phyloP scores from a whole-genome alignment of 2,329 filamentous ascomycete species.

The Aureobasidium sp. region DNA sequence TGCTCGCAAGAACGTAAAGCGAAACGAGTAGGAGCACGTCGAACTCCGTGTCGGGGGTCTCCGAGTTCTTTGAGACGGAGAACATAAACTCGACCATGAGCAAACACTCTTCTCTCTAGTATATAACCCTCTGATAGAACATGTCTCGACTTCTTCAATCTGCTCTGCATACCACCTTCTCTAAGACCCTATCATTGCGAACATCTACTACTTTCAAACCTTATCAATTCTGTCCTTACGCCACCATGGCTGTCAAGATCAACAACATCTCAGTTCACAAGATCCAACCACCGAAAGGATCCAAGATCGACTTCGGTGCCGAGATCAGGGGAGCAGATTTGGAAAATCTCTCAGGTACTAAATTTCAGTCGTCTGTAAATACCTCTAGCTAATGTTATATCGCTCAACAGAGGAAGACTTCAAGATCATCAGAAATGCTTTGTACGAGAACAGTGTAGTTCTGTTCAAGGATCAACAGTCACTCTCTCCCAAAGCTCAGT shows the following conservation, averaged over 20 bases:
- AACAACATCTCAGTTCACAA: conserved; percentile 21
- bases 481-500: conserved; percentile 62
- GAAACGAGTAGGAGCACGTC: neutral
- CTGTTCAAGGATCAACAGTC: conserved; percentile 60
- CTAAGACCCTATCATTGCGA: neutral
- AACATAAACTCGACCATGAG: neutral
- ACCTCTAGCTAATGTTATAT: neutral
- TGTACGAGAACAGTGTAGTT: conserved; percentile 61
- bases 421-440: conserved; percentile 51
- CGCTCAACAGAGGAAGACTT: conserved; percentile 52
- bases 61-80: neutral
- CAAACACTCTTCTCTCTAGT: neutral
- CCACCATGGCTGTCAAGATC: conserved; percentile 12
- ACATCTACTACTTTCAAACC: neutral
- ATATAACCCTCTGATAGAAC: neutral
- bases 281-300: conserved; percentile 16
- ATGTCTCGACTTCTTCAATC: neutral
- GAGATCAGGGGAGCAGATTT: conserved; percentile 22
- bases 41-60: neutral
- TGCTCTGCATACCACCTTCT: neutral
- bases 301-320: conserved; percentile 21
- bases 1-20: neutral
- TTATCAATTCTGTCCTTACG: neutral
- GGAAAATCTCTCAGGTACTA: conserved; percentile 18
- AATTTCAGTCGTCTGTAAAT: neutral